Evolutionary conservation across 129 eudicot genomes (phyloP).

Genomic region (Pittosporum tobira): DNA sequence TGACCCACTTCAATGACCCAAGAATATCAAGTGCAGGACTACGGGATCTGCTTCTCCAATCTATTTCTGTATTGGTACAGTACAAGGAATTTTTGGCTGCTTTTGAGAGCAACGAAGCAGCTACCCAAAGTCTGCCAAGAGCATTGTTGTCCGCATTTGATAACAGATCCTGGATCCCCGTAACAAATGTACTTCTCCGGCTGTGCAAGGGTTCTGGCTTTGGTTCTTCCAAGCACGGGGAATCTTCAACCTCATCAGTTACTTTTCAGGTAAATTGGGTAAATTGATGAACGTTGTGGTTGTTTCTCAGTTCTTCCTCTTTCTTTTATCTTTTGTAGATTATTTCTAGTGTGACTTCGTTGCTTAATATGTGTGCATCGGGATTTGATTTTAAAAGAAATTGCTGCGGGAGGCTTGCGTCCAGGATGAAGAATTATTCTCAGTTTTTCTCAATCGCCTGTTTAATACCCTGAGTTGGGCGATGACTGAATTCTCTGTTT

Average conservation of each 20-base stretch:
- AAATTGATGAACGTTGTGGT: neutral
- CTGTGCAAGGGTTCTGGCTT: conserved; percentile 90
- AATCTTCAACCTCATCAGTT: conserved; percentile 64
- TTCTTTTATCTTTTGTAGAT: neutral
- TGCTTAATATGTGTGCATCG: neutral
- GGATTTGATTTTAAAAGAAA: conserved; percentile 30
- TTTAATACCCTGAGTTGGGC: conserved; percentile 96
- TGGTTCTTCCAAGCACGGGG: conserved; percentile 79
- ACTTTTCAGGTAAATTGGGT: conserved; percentile 73
- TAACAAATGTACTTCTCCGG: conserved; percentile 74
- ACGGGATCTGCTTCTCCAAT: conserved; percentile 89
- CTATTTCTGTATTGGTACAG: conserved; percentile 84
- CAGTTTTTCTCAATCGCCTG: conserved; percentile 75
- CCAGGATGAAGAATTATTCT: conserved; percentile 72
- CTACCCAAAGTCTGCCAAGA: conserved; percentile 59
- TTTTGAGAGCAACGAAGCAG: conserved; percentile 87
- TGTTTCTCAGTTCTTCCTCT: neutral
- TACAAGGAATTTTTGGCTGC: conserved; percentile 72
- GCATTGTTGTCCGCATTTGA: conserved; percentile 89
- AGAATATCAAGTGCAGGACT: conserved; percentile 92
- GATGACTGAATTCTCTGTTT: conserved; percentile 91
- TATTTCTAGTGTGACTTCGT: neutral
- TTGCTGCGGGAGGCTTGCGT: conserved; percentile 76
- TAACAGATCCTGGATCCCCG: conserved; percentile 93
- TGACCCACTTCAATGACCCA: conserved; percentile 78